Evolutionary conservation across 805 yeast species (phyloP), one percentile per base, ranked within the genome.

Genomic region (Monosporozyma solicola): DNA sequence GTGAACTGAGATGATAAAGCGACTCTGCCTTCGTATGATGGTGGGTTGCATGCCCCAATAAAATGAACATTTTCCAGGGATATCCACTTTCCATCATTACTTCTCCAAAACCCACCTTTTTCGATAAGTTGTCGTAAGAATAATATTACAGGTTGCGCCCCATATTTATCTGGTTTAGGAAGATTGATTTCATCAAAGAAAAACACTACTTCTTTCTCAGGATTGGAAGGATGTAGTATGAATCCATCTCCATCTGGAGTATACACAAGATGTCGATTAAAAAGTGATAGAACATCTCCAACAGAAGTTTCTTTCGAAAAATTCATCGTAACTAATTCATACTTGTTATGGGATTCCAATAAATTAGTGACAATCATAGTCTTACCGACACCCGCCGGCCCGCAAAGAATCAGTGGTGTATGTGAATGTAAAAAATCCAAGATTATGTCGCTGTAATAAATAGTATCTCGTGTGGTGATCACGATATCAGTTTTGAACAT

Each of bases 311-410:
- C 90, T 56, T 87, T 87, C 1, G 96, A 88, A 61, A 91, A 89
- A 60, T 89, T 92, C 59, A 92, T 66, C 4, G 88, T 80, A 2
- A 82, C 74, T 2, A 89, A 71, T 22, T 82, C 85, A 54, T 81
- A 72, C 15, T 77, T 74, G 0, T 83, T 76, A 0, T 85, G 75
- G 51, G 72, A 73, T 47, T 87, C 71, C 43, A 92, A 64, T 0
- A 89, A 83, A 48, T 84, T 80, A 58, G 87, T 75, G 20, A 92
- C 69, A 0, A 91, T 82, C 98, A 92, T 91, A 0, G 98, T 91
- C 64, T 92, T 92, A 54, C 98, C 98, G 0, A 97, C 85, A 3
- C 98, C 98, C 0, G 98, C 97, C 0, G 98, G 98, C 2, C 98
- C 98, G 68, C 96, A 89, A 24, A 92, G 72, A 29, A 92, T 72